phyloP scores from a whole-genome alignment of 2,329 filamentous ascomycete species.

The Chaetoscypha palmicola region DNA sequence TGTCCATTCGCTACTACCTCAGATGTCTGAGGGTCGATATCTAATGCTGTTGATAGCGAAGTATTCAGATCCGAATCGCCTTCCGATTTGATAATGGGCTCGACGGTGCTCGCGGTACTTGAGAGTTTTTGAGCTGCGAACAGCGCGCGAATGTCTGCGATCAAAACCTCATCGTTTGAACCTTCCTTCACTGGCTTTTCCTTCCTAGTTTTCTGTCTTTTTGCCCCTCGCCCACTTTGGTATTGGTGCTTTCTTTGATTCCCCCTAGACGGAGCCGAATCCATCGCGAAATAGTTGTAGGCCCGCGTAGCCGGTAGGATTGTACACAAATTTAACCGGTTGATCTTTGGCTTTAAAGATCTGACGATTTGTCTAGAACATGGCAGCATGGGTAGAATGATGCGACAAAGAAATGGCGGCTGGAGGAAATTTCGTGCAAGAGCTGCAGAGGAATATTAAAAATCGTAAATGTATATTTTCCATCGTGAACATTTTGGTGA shows the following conservation, averaged over 20 bases:
- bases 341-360: not conserved
- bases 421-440: too few species aligned
- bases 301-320: constrained; percentile 1
- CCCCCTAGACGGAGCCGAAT: constrained; percentile 2
- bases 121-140: constrained; percentile 35
- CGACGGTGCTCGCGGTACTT: constrained; percentile 20
- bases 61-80: constrained; percentile 10
- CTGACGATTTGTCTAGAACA: constrained; percentile 6
- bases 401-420: too few species aligned
- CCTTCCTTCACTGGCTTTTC: constrained; percentile 50
- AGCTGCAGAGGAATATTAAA: too few species aligned
- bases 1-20: not conserved
- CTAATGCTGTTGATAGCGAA: too few species aligned
- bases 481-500: not conserved
- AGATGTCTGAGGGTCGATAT: constrained; percentile 17
- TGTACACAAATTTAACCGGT: not conserved
- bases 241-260: constrained; percentile 24
- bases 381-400: constrained; percentile 2
- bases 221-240: constrained; percentile 31
- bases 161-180: constrained; percentile 59
- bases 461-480: too few species aligned
- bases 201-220: constrained; percentile 49
- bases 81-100: not conserved
- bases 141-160: constrained; percentile 53
- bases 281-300: constrained; percentile 12